A percentile compares a stretch with the other conserved stretches of the same genome.
Conservation (phyloP, 495 filamentous ascomycete species). For the Penicillium fimorum region DNA sequence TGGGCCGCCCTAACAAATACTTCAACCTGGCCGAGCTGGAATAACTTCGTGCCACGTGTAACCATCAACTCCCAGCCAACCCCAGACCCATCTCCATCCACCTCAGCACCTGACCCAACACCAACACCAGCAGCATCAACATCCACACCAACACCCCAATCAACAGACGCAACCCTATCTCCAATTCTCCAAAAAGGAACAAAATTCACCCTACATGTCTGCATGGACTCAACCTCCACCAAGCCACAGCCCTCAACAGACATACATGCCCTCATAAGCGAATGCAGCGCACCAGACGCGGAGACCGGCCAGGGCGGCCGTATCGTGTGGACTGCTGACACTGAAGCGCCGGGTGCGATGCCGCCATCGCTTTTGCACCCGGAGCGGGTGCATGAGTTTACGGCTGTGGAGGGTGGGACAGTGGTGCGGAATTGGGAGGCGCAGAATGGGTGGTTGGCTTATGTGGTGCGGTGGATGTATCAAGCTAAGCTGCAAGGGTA, state of each 20-base stretch:
- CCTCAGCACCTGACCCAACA: neutral
- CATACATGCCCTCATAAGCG: conserved; percentile 27
- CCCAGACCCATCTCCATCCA: neutral
- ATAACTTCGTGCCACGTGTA: conserved; percentile 41
- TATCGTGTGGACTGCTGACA: conserved; percentile 39
- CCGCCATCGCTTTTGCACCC: conserved; percentile 31
- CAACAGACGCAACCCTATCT: conserved; percentile 7
- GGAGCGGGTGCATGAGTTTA: conserved; percentile 44
- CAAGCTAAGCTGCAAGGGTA: conserved; percentile 29
- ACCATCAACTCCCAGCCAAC: conserved; percentile 40
- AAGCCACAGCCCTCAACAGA: conserved; percentile 31
- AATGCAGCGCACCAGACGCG: conserved; percentile 29
- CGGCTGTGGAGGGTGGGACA: conserved; percentile 31
- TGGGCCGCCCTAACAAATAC: conserved; percentile 41
- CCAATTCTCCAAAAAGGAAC: conserved; percentile 37
- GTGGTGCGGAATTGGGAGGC: conserved; percentile 48
- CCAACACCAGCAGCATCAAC: neutral
- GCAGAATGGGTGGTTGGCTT: conserved; percentile 39
- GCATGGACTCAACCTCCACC: conserved; percentile 38
- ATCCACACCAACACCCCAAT: neutral
- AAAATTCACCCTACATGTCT: conserved; percentile 42
- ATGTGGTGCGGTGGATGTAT: conserved; percentile 43
- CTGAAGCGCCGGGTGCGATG: conserved; percentile 27
- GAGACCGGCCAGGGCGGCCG: conserved; percentile 25
- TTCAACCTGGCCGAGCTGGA: conserved; percentile 46